Base-by-base conservation (phyloP, 140 eudicot species). In the Bidens hawaiensis region DNA sequence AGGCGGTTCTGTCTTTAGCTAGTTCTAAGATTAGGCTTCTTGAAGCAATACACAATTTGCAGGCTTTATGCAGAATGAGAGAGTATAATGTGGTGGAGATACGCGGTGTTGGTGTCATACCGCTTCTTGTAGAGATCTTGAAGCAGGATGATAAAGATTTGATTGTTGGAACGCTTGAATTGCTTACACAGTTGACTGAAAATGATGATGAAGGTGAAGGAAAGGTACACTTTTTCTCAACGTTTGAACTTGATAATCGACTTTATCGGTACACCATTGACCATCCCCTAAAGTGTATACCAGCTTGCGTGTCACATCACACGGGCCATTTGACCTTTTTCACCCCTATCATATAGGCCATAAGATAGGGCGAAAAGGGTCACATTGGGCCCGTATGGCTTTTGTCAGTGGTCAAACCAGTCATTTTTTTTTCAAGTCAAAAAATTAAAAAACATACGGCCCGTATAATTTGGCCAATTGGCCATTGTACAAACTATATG, bases 1-100 rank as follows among this genome's bases (percentile, higher is more conserved):
- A 73, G 22, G 79, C 83, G 59, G 88, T 82, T 45, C 72, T 87
- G 40, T 33, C 82, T 25, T 52, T 65, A 52, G 78, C 67, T 36
- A 65, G 75, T 68, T 56, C 79, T 19, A 80, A 83, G 34, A 47
- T 65, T 55, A 74, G 41, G 78, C 64, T 83, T 59, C 83, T 78
- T 57, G 93, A 87, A 68, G 95, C 88, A 15, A 42, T 87, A 17
- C 64, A 60, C 33, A 83, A 76, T 78, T 70, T 87, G 65, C 78
- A 62, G 40, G 75, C 8, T 57, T 33, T 87, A 8, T 80, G 88
- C 67, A 36, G 42, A 38, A 74, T 33, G 46, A 87, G 65, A 49
- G 61, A 42, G 16, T 50, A 73, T 61, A 76, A 76, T 48, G 75
- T 42, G 66, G 81, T 66, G 31, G 79, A 83, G 62, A 70, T 87